Base-by-base conservation (phyloP, 164 flowering plant species). In the Kingdonia uniflora region DNA sequence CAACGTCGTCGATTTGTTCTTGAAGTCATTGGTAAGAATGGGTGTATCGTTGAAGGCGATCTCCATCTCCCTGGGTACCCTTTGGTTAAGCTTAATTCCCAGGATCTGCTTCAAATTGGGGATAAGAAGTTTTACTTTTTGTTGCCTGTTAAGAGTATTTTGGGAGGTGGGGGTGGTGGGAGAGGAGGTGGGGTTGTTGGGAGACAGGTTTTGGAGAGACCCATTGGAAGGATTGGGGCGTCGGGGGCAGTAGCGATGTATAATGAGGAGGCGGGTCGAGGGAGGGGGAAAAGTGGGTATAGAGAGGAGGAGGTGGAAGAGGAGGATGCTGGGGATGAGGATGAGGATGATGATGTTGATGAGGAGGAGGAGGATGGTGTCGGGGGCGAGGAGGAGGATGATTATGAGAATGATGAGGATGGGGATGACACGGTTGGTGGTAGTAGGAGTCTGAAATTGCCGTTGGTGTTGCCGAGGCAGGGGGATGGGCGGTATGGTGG, bases 101-200 rank as follows among this genome's bases (percentile, higher is more conserved):
- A 92, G 64, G 95, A 92, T 55, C 72, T 88, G 19, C 78, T 92
- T 14, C 97, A 92, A 67, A 92, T 92, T 22, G 97, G 97, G 6
- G 97, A 94, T 61, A 94, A 88, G 69, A 95, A 94, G 62, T 94
- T 94, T 54, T 94, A 94, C 52, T 94, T 89, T 40, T 63, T 94
- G 11, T 58, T 94, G 1, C 99, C 99, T 0, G 69, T 79, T 0
- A 52, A 92, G 42, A 80, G 86, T 55, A 86, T 92, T 20, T 64
- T 94, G 2, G 81, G 80, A 12, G 75, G 35, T 29, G 35, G 35
- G 70, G 42, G 33, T 16, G 17, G 5, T 24, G 39, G 23, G 3
- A 79, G 77, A 14, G 71, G 71, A 14, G 52, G 20, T 16, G 17
- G 2, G 7, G 17, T 43, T n/a, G n/a, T n/a, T n/a, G n/a, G n/a